Base-by-base conservation (phyloP, 2,329 filamentous ascomycete species). In the Aspergillus glaucus region DNA sequence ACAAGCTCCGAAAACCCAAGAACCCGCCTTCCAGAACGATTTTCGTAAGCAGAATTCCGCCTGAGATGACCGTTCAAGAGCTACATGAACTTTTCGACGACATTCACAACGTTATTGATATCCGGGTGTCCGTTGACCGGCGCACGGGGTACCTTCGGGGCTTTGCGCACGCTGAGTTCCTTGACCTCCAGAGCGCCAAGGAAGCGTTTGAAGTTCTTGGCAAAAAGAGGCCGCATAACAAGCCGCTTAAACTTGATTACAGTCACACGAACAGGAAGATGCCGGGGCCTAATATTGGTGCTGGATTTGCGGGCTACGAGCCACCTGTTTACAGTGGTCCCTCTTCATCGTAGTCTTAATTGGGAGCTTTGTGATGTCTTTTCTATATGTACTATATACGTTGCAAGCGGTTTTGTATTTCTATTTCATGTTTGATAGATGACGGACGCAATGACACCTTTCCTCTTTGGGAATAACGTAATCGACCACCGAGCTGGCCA, bases 31-130 rank as follows among this genome's bases (percentile, higher is more conserved):
- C 79, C 45, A 81, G 78, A 62, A 87, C 84, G 1, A 72, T 95
- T 30, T 95, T 86, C 74, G 80, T 95, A 58, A 88, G 89, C 57
- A 93, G 93, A 74, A 82, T 95, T 70, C 84, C 87, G 9, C 93
- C 87, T 64, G 87, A 94, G 71, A 86, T 91, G 74, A 87, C 86
- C 7, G 89, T 95, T 63, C 80, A 81, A 47, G 89, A 95, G 61
- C 75, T 95, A 47, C 90, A 91, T 70, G 77, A 82, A 46, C 70
- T 94, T 22, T 92, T 95, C 78, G 75, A 78, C 50, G 78, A 81
- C 21, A 75, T 94, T 51, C 73, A 78, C 44, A 85, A 87, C 65
- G 78, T 92, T 43, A 71, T 78, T 47, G 87, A 91, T 60, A 83
- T 95, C 43, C 83, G 90, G 52, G 85, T 95, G 48, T 86, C 89